Conservation (phyloP, 2,329 filamentous ascomycete genomes). For the Sporothrix protearum region DNA sequence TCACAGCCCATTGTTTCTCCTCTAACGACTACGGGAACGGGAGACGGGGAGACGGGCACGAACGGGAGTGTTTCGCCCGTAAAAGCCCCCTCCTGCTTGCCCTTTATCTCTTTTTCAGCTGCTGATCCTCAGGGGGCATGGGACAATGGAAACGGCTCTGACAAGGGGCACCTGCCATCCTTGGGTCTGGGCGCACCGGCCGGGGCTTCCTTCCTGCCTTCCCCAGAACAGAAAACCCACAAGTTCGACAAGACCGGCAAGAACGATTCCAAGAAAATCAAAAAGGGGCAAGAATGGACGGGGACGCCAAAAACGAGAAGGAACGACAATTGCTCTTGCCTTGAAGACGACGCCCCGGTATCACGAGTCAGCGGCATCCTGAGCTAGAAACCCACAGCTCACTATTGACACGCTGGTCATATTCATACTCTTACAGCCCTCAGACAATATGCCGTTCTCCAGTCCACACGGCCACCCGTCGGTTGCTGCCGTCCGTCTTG, state of each 20-base stretch:
- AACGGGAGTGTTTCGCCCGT: not conserved
- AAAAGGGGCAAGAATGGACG: not conserved
- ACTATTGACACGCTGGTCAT: not conserved
- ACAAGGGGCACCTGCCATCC: not conserved
- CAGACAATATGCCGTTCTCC: not conserved
- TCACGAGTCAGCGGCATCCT: not conserved
- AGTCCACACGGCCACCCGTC: not conserved
- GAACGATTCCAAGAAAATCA: not conserved
- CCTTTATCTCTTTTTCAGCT: not conserved
- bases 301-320: not conserved
- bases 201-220: not conserved
- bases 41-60: not conserved
- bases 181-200: not conserved
- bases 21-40: too few species aligned
- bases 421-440: not conserved
- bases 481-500: not conserved
- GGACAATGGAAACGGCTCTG: not conserved
- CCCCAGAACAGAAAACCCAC: not conserved
- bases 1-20: not conserved
- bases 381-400: not conserved
- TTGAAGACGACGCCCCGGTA: not conserved
- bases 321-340: not conserved
- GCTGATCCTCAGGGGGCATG: not conserved
- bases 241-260: too few species aligned
- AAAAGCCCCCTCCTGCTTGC: not conserved